These are phyloP conservation scores for Tricholoma bakamatsutake DNA, from an alignment of 768 basidiomycete genomes.

Conservation along the genomic window DNA sequence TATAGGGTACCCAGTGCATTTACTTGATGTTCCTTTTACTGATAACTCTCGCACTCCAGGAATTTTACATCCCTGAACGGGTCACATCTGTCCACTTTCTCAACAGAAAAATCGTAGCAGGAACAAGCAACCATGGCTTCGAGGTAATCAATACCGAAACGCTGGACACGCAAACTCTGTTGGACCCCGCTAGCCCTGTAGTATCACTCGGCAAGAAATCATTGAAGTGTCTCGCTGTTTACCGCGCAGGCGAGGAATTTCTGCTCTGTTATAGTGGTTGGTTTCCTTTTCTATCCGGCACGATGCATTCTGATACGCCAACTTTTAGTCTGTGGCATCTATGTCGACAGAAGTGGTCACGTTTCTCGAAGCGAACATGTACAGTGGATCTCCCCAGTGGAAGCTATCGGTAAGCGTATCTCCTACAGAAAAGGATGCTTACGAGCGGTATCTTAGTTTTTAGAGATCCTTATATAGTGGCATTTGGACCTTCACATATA, in stretches of 20 bases:
- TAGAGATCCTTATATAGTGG: constrained; percentile 74
- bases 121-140: constrained; percentile 14
- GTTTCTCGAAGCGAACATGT: background rate
- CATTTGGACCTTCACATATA: constrained; percentile 69
- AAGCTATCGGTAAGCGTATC: background rate
- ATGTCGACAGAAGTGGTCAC: constrained; percentile 8
- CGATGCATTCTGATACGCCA: background rate
- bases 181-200: constrained; percentile 54
- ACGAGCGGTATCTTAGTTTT: constrained; percentile 39
- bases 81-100: constrained; percentile 72
- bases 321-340: constrained; percentile 3
- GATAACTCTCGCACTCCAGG: constrained; percentile 30
- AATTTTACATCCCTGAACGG: constrained; percentile 80
- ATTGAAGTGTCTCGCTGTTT: constrained; percentile 66
- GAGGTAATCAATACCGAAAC: constrained; percentile 53
- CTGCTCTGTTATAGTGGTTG: constrained; percentile 74
- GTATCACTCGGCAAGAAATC: constrained; percentile 59
- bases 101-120: constrained; percentile 28
- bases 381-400: constrained; percentile 2
- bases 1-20: constrained; percentile 7
- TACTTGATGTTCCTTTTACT: background rate
- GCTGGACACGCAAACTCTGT: constrained; percentile 67
- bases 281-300: constrained; percentile 9
- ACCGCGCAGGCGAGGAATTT: constrained; percentile 70
- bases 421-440: background rate